A percentile compares a stretch with the other conserved stretches of the same genome.
Evolutionary conservation across 306 rosid species (phyloP).

Genomic region (Sophora flavescens): DNA sequence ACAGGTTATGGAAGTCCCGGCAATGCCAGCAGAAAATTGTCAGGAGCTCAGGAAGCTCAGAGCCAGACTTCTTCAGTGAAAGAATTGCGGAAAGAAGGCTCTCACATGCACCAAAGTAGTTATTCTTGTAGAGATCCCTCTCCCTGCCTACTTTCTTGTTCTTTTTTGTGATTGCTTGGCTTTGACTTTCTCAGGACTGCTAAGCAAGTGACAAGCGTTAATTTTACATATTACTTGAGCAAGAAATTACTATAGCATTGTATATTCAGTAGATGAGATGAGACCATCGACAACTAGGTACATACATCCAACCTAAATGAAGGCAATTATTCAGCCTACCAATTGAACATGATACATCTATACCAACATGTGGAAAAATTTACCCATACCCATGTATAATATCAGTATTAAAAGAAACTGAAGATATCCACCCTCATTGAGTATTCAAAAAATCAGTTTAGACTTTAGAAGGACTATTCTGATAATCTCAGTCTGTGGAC

Average conservation of each 20-base stretch:
- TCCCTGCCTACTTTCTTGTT: conserved; percentile 63
- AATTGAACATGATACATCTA: background rate
- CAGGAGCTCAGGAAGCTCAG: conserved; percentile 83
- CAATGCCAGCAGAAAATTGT: conserved; percentile 79
- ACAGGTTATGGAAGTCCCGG: conserved; percentile 74
- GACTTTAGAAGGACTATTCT: conserved; percentile 1
- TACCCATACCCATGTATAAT: too few relatives aligned
- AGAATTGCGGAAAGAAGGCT: conserved; percentile 75
- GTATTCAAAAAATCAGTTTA: background rate
- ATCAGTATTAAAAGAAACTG: too few relatives aligned
- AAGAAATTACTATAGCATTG: background rate
- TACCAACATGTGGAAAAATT: background rate
- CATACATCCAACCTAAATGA: conserved; percentile 4
- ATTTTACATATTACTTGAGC: too few relatives aligned
- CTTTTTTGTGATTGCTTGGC: conserved; percentile 66
- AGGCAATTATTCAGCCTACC: background rate
- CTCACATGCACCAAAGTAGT: conserved; percentile 88
- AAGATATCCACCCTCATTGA: background rate
- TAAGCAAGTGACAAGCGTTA: too few relatives aligned
- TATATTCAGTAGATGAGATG: conserved; percentile 6
- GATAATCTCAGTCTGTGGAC: background rate
- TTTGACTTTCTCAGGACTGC: conserved; percentile 81
- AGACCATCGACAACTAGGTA: background rate
- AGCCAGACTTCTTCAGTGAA: conserved; percentile 79
- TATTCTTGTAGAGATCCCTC: conserved; percentile 82